Base-by-base conservation (phyloP, 371 early-diverging fungal species). In the Lichtheimia corymbifera region DNA sequence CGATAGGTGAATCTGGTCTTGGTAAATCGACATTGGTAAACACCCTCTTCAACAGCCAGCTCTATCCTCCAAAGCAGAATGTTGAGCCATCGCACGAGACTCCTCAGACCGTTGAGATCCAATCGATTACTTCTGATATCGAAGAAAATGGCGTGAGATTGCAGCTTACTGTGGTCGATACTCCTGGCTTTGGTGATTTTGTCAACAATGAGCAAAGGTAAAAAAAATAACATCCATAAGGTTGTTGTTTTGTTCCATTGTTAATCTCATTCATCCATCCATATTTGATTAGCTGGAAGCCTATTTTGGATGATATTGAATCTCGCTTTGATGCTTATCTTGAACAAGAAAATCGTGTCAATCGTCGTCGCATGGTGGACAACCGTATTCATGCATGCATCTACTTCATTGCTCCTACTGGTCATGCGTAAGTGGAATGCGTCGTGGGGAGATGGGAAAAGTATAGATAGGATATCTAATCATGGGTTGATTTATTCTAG, bases 1-100 rank as follows among this genome's bases (percentile, higher is more conserved):
- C n/a, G 2, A 24, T 27, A 90, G 96, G 98, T 70, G 97, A 97
- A 86, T 92, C 97, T 55, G 99, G 99, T 53, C 87, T 99, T 53
- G 99, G 99, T 61, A 97, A 99, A 83, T 95, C 99, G n/a, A 99
- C 99, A n/a, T 83, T 99, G 20, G 91, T 99, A 67, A 99, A 98
- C 88, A 97, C 99, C 41, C 83, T 99, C 59, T 99, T 99, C 85
- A 94, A 93, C 78, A 90, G 94, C 35, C 82, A 88, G 55, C 77
- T 99, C 28, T 96, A 97, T 79, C 96, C 96, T 35, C 82, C 87
- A 55, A 89, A 87, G 70, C 93, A 95, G 65, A 77, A 85, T 64
- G 85, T 88, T 64, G 91, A 91, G 62, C 89, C 90, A 27, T 83
- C 92, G 11, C 85, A 85, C 45, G 96, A 96, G 61, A 88, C 91